Conservation (phyloP, 2,329 filamentous ascomycete species). For the Colletotrichum noveboracense region DNA sequence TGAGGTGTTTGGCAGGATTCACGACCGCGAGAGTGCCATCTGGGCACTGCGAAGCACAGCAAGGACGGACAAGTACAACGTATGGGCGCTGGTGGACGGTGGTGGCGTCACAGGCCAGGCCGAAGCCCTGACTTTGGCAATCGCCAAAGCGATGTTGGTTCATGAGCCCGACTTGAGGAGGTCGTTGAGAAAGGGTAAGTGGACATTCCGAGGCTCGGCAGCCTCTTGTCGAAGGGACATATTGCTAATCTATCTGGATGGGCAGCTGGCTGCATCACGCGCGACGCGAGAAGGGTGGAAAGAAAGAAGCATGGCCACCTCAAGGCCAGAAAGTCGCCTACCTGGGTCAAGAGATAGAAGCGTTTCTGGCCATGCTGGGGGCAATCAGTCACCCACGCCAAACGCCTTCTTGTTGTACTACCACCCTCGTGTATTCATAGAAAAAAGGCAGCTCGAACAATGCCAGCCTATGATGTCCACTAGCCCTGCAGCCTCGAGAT, state of each 20-base stretch:
- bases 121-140: slow-evolving; percentile 88
- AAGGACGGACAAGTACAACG: slow-evolving; percentile 94
- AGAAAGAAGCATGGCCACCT: slow-evolving; percentile 96
- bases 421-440: slow-evolving; percentile 21
- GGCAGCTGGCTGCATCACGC: slow-evolving; percentile 88
- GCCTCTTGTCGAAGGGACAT: background rate
- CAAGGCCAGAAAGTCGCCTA: slow-evolving; percentile 97
- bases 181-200: slow-evolving; percentile 84
- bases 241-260: slow-evolving; percentile 47
- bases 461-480: slow-evolving; percentile 18
- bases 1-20: slow-evolving; percentile 83
- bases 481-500: background rate
- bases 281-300: slow-evolving; percentile 90
- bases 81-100: slow-evolving; percentile 84
- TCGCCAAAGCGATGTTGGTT: slow-evolving; percentile 85
- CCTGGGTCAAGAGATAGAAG: slow-evolving; percentile 87
- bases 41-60: slow-evolving; percentile 88
- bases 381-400: background rate
- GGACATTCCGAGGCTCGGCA: background rate
- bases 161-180: slow-evolving; percentile 95
- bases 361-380: background rate
- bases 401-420: slow-evolving; percentile 6
- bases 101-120: slow-evolving; percentile 95
- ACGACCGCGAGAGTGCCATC: slow-evolving; percentile 92
- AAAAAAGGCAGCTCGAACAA: slow-evolving; percentile 12